Percentiles rank a stretch among this genome's conserved stretches.
Evolutionary conservation across 306 rosid genomes (phyloP).

Genomic region (Biancaea sappan): DNA sequence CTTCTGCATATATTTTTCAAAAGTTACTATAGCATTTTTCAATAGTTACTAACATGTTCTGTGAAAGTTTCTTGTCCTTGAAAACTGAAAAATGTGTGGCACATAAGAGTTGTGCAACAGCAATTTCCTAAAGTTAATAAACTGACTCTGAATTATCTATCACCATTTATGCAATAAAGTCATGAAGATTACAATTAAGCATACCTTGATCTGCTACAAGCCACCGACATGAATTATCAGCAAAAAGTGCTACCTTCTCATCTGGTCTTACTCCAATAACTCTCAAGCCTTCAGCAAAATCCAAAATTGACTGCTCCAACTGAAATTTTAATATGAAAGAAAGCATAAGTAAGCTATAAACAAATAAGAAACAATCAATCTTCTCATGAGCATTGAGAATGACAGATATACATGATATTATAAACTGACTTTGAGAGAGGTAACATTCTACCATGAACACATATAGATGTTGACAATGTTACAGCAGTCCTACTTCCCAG

Average conservation of each 20-base stretch:
- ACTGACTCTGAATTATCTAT: neutral
- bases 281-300: constrained; percentile 90
- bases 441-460: neutral
- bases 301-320: constrained; percentile 82
- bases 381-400: neutral
- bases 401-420: neutral
- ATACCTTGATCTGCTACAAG: constrained; percentile 95
- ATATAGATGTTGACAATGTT: neutral
- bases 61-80: neutral
- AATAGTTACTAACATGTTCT: neutral
- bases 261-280: constrained; percentile 72
- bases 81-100: neutral
- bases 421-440: neutral
- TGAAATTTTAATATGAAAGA: constrained; percentile 41
- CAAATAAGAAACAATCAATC: neutral
- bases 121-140: constrained; percentile 12
- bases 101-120: constrained; percentile 12
- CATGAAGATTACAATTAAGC: constrained; percentile 19
- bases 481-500: neutral
- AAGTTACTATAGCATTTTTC: neutral
- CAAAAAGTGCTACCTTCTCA: constrained; percentile 87
- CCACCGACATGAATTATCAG: constrained; percentile 95
- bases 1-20: neutral
- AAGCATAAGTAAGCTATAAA: constrained; percentile 12
- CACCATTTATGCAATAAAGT: neutral